Conservation (phyloP, 83 land plant genomes). For the Isoetes engelmannii region DNA sequence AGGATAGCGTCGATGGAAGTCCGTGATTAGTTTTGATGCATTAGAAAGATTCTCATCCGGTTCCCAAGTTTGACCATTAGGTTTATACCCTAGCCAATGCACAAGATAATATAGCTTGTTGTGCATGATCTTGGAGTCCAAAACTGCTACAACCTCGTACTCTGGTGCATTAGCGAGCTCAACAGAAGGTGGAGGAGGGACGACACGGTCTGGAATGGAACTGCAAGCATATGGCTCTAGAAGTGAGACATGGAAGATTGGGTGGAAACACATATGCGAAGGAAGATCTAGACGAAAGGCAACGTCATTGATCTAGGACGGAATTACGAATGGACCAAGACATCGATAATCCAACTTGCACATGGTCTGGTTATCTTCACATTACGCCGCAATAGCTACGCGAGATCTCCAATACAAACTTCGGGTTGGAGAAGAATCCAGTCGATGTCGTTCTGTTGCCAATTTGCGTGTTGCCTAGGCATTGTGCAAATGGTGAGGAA, state of each 20-base stretch:
- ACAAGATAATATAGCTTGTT: slow-evolving; percentile 13
- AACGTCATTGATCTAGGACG: not conserved
- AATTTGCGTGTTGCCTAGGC: slow-evolving; percentile 3
- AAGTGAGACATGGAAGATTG: slow-evolving; percentile 10
- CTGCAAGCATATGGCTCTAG: not conserved
- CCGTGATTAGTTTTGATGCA: slow-evolving; percentile 6
- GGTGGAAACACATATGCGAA: slow-evolving; percentile 1
- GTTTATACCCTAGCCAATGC: slow-evolving; percentile 14
- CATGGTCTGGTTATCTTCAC: too few relatives aligned
- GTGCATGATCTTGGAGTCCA: slow-evolving; percentile 7
- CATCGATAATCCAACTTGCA: not conserved
- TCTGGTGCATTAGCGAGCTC: slow-evolving; percentile 10
- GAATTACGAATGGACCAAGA: too few relatives aligned
- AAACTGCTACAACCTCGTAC: slow-evolving; percentile 13
- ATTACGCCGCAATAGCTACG: too few relatives aligned
- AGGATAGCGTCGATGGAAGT: slow-evolving; percentile 9
- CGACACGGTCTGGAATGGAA: slow-evolving; percentile 8
- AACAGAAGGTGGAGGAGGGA: slow-evolving; percentile 10
- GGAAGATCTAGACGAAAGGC: slow-evolving; percentile 4
- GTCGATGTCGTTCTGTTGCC: slow-evolving; percentile 7
- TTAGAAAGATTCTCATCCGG: not conserved
- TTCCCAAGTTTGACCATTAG: slow-evolving; percentile 12
- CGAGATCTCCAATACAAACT: too few relatives aligned
- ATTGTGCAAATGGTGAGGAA: not conserved
- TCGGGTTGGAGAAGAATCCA: too few relatives aligned